Conservation (phyloP, 2,329 filamentous ascomycete species). For the Fusarium nurragi region DNA sequence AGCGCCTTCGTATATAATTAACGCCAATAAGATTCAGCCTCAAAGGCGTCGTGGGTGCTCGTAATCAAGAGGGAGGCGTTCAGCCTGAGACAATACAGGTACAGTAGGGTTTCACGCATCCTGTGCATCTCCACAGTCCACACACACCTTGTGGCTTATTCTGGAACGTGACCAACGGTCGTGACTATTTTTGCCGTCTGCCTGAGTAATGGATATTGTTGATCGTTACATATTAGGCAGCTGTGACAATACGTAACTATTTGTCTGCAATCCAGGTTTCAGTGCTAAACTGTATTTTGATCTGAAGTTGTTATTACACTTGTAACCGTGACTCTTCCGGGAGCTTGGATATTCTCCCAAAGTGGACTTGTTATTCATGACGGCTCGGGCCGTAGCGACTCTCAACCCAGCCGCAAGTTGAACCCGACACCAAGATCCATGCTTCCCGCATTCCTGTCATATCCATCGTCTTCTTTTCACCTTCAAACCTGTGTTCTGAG, state of each 20-base stretch:
- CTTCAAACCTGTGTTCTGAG: too few species aligned
- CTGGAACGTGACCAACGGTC: conserved; percentile 21
- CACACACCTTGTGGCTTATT: conserved; percentile 11
- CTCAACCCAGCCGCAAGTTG: background rate
- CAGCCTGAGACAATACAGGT: background rate
- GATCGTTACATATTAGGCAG: conserved; percentile 5
- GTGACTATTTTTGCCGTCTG: conserved; percentile 12
- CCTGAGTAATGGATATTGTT: conserved; percentile 1
- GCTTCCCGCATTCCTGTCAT: too few species aligned
- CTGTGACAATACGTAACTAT: background rate
- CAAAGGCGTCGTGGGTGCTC: background rate
- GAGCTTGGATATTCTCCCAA: background rate
- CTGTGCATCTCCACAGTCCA: conserved; percentile 11
- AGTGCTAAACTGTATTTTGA: background rate
- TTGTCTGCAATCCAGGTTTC: background rate
- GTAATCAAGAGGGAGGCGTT: conserved; percentile 10
- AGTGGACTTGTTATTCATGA: background rate
- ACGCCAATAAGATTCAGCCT: background rate
- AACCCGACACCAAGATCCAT: too few species aligned
- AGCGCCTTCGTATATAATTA: background rate
- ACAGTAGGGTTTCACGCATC: conserved; percentile 12
- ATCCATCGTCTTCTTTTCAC: too few species aligned
- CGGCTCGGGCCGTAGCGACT: conserved; percentile 8
- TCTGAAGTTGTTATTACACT: background rate
- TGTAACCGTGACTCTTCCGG: background rate